Evolutionary conservation across 495 filamentous ascomycete species (phyloP), one percentile per base, ranked within the genome.

Genomic region (Penicillium coprophilum): DNA sequence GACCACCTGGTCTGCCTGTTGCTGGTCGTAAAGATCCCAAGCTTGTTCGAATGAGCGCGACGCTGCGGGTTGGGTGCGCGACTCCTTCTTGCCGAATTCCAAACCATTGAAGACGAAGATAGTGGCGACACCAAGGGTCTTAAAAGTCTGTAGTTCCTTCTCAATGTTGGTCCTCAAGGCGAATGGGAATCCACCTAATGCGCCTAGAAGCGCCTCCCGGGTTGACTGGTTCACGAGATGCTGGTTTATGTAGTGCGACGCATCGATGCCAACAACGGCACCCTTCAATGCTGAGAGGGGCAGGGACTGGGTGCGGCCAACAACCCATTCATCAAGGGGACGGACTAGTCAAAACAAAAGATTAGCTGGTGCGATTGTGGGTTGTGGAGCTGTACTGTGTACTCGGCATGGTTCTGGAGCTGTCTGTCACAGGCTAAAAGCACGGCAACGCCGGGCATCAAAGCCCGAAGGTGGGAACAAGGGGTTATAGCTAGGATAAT

Each of bases 81-180:
- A 81, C 57, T 92, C 86, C 57, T 86, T 84, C 56, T 85, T 88
- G 44, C 82, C 84, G 57, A 88, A 82, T 13, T 89, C 82, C 51
- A 96, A 80, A 31, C 95, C 95, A 69, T 89, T 87, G 73, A 99
- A 97, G 46, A 97, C 83, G 64, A 97, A 97, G 46, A 92, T 67
- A 32, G 85, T 89, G 28, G 70, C 82, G 43, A 91, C 86, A 23
- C 50, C 79, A 68, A 73, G 82, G 70, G 39, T 80, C 70, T 69
- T 84, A 75, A 82, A 92, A 82, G 61, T 77, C 72, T 59, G 79
- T 6, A 99, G 74, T 54, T 96, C 89, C 32, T 78, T 77, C 65
- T 89, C 82, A 53, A 97, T 87, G 50, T 85, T 85, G 31, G 70
- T 71, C 64, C 84, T 78, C 53, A 93, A 71, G 41, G 87, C 85